Conservation (phyloP, 148 eudicot species). For the Arbutus unedo region DNA sequence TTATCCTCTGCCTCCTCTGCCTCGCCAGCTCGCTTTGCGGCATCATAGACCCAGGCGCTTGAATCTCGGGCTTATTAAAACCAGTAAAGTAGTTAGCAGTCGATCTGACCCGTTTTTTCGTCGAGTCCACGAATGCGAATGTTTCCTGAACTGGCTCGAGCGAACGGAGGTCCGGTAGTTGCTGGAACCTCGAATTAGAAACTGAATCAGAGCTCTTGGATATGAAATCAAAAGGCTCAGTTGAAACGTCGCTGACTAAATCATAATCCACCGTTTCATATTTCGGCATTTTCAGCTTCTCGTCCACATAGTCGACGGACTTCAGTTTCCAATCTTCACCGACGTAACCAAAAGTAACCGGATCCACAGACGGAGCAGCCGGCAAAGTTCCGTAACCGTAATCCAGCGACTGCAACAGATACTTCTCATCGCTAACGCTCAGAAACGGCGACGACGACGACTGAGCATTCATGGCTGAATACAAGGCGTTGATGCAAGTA, state of each 20-base stretch:
- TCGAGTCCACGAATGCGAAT: slow-evolving; percentile 10
- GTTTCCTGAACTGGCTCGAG: slow-evolving; percentile 15
- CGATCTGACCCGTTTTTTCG: slow-evolving; percentile 12
- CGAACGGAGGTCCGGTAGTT: slow-evolving; percentile 25
- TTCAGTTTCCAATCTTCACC: neutral
- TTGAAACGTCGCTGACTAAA: neutral
- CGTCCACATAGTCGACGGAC: neutral
- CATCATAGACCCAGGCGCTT: neutral
- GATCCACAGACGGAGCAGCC: neutral
- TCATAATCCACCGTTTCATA: neutral
- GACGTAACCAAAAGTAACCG: neutral
- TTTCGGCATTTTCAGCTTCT: slow-evolving; percentile 9
- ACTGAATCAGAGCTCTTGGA: slow-evolving; percentile 1
- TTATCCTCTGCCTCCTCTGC: slow-evolving; percentile 26
- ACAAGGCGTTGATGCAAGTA: neutral
- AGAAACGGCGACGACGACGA: neutral
- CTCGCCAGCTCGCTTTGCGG: neutral
- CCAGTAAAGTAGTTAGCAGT: neutral
- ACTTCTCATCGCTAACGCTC: neutral
- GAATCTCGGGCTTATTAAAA: neutral
- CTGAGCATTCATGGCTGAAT: neutral
- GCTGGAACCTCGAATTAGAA: neutral
- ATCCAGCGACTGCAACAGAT: neutral
- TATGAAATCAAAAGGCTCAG: slow-evolving; percentile 9
- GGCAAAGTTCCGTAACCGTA: neutral